Evolutionary conservation across 257 asterid genomes (phyloP).

Genomic region (Nicotiana sylvestris): DNA sequence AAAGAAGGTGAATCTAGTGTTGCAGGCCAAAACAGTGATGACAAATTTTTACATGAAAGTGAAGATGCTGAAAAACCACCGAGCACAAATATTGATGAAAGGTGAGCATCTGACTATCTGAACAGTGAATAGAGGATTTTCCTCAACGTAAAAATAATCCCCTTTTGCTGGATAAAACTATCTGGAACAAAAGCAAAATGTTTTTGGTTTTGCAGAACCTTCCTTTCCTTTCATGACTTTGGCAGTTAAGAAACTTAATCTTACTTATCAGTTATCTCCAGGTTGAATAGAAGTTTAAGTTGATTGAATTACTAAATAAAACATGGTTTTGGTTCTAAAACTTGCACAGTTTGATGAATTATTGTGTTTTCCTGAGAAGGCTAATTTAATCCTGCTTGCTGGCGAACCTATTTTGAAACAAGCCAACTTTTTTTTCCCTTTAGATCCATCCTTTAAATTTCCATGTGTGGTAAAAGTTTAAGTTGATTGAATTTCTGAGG

Average conservation of each 20-base stretch:
- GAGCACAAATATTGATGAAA: neutral
- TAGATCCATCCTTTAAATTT: neutral
- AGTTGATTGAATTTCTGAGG: neutral
- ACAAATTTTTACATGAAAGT: neutral
- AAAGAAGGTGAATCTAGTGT: conserved; percentile 8
- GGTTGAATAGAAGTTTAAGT: neutral
- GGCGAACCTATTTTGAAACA: neutral
- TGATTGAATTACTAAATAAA: neutral
- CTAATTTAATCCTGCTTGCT: neutral
- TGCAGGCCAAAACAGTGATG: conserved; percentile 6
- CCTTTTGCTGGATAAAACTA: neutral
- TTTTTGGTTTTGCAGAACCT: neutral
- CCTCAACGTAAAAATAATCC: neutral
- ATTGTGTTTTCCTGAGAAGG: neutral
- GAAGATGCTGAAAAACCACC: neutral
- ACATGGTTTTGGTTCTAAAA: neutral
- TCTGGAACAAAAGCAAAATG: neutral
- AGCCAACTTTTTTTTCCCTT: neutral
- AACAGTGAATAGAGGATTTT: neutral
- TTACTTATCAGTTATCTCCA: neutral
- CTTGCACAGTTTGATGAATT: neutral
- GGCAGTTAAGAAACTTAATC: neutral
- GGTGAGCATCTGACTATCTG: neutral
- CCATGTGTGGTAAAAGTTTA: neutral
- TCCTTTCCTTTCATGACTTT: neutral